Evolutionary conservation across 108 stramenopile genomes (phyloP), one percentile per base, ranked within the genome.

Genomic region (Nannochloropsis gaditana): DNA sequence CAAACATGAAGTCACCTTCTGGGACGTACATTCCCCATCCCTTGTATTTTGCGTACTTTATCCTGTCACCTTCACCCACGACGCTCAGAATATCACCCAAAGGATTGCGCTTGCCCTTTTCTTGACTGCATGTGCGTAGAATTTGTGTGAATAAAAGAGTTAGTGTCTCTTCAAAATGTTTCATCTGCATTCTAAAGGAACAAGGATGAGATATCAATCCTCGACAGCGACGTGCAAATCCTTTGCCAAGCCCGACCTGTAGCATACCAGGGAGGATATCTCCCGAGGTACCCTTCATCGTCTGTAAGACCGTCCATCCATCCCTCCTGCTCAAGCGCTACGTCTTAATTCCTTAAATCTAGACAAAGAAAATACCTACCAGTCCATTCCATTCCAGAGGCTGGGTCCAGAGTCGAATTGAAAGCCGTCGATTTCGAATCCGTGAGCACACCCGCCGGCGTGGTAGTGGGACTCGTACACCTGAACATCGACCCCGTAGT

Each of bases 11-110:
- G 90, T 93, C 84, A 80, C 86, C 89, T 41, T 89, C 86, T 11
- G 94, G 94, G 79, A 92, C 84, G 86, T 95, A 92, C 93, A 96
- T 94, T 0, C 95, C 95, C 96, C 96, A 96, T 19, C 93, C 94
- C 86, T 95, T 92, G 86, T 96, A 96, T 1, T 92, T 43, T 2
- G 43, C 59, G 59, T 73, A 73, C 59, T 73, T 73, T n/a, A 73
- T n/a, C 59, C 82, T 59, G 82, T 44, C 43, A 15, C 11, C 44
- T 43, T 94, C 81, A 92, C 59, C 59, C 59, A 73, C 59, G 15
- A 73, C 59, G 59, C 59, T 73, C 59, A 73, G n/a, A 73, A 73
- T 73, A 6, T 73, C 59, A 2, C 59, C 92, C 79, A 93, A 83
- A 45, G 94, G 94, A 84, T 94, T 94, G 31, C 89, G 85, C 42